These are phyloP conservation scores for Sarcomyxa edulis DNA, from an alignment of 768 basidiomycete species.

Conservation along the genomic window DNA sequence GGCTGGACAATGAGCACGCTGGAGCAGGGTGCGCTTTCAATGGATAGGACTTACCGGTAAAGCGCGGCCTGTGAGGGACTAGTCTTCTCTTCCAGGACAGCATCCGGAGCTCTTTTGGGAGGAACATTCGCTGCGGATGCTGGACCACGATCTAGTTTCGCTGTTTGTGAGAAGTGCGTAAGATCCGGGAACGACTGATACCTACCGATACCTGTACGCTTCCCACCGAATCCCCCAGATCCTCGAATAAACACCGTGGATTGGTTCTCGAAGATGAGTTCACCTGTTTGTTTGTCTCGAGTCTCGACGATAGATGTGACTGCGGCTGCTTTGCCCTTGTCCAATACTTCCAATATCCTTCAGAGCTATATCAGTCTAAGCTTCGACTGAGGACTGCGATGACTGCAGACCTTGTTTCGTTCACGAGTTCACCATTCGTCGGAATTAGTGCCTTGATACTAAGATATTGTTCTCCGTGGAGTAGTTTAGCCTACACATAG, in stretches of 20 bases:
- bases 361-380: not conserved
- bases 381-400: not conserved
- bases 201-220: constrained; percentile 72
- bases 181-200: not conserved
- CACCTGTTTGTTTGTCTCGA: constrained; percentile 70
- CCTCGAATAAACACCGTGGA: constrained; percentile 90
- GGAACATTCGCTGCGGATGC: constrained; percentile 78
- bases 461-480: constrained; percentile 97
- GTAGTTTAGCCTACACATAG: constrained; percentile 71
- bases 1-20: not conserved
- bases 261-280: constrained; percentile 88
- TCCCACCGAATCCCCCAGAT: constrained; percentile 94
- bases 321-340: constrained; percentile 92
- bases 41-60: constrained; percentile 59
- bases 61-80: constrained; percentile 77
- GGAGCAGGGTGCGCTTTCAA: too few relatives aligned
- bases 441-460: constrained; percentile 84
- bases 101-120: constrained; percentile 83
- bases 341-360: constrained; percentile 74
- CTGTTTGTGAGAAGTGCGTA: not conserved
- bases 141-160: constrained; percentile 66
- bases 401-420: constrained; percentile 53
- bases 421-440: constrained; percentile 75
- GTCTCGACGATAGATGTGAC: constrained; percentile 79
- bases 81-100: constrained; percentile 86